phyloP scores from a whole-genome alignment of 2,329 filamentous ascomycete genomes.

The Esteya vermicola region DNA sequence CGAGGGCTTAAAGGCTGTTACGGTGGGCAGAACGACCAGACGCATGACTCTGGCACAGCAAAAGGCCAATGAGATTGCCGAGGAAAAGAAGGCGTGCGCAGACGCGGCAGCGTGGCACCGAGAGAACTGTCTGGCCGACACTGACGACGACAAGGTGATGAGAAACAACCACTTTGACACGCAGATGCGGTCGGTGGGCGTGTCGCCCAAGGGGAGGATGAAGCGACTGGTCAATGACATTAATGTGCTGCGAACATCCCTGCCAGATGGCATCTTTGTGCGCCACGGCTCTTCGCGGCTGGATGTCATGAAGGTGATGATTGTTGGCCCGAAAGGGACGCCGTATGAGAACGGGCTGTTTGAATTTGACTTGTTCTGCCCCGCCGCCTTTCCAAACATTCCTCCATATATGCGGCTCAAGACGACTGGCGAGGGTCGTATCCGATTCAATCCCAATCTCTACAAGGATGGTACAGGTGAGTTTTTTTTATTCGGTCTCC shows the following conservation, averaged over 20 bases:
- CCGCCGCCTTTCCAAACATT: conserved; percentile 22
- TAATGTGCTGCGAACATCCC: conserved; percentile 25
- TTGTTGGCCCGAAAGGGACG: conserved; percentile 32
- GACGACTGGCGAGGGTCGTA: conserved; percentile 26
- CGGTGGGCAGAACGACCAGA: neutral
- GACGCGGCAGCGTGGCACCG: conserved; percentile 17
- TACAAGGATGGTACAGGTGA: conserved; percentile 31
- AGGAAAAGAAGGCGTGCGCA: conserved; percentile 1
- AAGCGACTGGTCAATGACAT: conserved; percentile 31
- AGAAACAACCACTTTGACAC: conserved; percentile 12
- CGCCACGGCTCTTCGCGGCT: conserved; percentile 27
- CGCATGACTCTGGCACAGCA: neutral
- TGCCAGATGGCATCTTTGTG: conserved; percentile 37
- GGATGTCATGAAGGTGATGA: conserved; percentile 35
- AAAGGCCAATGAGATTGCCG: neutral
- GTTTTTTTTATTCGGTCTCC: conserved; percentile 3
- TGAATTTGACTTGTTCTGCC: conserved; percentile 37
- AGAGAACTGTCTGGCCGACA: conserved; percentile 18
- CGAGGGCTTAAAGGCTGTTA: conserved; percentile 3
- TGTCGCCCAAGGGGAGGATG: conserved; percentile 24
- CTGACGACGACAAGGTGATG: conserved; percentile 22
- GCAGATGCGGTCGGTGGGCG: conserved; percentile 6
- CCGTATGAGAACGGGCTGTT: conserved; percentile 40
- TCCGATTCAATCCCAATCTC: conserved; percentile 36
- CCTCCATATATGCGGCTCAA: conserved; percentile 28